Base-by-base conservation (phyloP, 768 basidiomycete species). In the Pilatotrama ljubarskyi region DNA sequence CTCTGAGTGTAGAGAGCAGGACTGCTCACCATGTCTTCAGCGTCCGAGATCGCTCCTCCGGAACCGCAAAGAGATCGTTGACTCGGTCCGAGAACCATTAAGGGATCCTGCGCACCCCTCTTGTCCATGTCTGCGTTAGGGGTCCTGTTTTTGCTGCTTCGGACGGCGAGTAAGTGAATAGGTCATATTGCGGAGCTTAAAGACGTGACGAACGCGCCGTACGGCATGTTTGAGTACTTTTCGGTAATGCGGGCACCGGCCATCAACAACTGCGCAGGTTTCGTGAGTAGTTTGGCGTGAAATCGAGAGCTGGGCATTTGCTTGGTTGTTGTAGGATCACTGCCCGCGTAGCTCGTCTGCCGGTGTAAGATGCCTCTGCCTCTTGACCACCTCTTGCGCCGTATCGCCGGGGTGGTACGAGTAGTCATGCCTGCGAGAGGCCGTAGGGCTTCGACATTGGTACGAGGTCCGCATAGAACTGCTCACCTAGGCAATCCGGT, bases 131-230 rank as follows among this genome's bases (percentile, higher is more conserved):
- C 47, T 75, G 74, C 0, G 72, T 72, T 22, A 72, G 65, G 25
- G 70, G 69, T 14, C 77, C 76, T 0, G 70, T 68, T 8, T 59
- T 52, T n/a, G 59, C 60, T 0, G 80, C 80, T 24, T 71, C 70
- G 15, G 64, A 51, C 0, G 73, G 70, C 1, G 73, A 75, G 56
- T 75, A 78, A 0, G 78, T 80, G 79, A 74, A 0, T 69, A 69
- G 0, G 67, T 61, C 81, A 83, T 81, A 18, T 70, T 70, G 13
- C 81, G 63, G 0, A 77, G 80, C 0, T 55, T 25, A 52, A 81
- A 76, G 15, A 82, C 74, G 11, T 78, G 77, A 82, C 77, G 37
- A 81, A 83, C 2, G 74, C 66, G 8, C 68, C 65, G 51, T 75
- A 79, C 2, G 70, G 48, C 24, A 66, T 62, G 8, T 69, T 74